A percentile compares a stretch with the other conserved stretches of the same genome.
phyloP scores from a whole-genome alignment of 2,329 filamentous ascomycete species.

The Colletotrichum tabaci region DNA sequence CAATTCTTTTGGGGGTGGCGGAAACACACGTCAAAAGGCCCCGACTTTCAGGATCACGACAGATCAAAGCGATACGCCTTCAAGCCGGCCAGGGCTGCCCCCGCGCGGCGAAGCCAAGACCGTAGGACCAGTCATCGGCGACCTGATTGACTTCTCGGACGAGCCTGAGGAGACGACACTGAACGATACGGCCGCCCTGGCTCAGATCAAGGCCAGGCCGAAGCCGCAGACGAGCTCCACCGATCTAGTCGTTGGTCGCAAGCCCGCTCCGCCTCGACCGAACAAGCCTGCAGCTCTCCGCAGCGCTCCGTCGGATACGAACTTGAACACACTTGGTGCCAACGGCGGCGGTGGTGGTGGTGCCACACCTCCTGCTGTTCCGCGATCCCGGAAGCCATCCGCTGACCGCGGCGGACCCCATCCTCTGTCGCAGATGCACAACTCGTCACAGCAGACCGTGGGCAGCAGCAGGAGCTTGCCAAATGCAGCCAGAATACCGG shows the following conservation, averaged over 20 bases:
- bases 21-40: constrained; percentile 45
- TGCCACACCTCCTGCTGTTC: constrained; percentile 50
- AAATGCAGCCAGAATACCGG: constrained; percentile 23
- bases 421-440: constrained; percentile 59
- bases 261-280: constrained; percentile 61
- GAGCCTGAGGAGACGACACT: constrained; percentile 59
- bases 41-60: constrained; percentile 43
- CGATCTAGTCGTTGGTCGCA: constrained; percentile 49
- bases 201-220: constrained; percentile 47
- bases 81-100: constrained; percentile 52
- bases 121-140: constrained; percentile 65
- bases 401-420: constrained; percentile 50
- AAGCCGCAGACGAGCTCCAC: constrained; percentile 47
- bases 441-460: constrained; percentile 53
- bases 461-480: constrained; percentile 43
- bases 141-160: constrained; percentile 73
- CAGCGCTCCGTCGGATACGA: constrained; percentile 55
- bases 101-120: constrained; percentile 48
- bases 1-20: constrained; percentile 57
- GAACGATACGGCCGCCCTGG: constrained; percentile 52
- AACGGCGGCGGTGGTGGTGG: constrained; percentile 7
- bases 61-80: constrained; percentile 43
- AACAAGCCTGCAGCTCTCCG: constrained; percentile 71
- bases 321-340: constrained; percentile 21
- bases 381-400: constrained; percentile 54